Conservation (phyloP, 169 alveolate genomes). For the Babesia bovis region DNA sequence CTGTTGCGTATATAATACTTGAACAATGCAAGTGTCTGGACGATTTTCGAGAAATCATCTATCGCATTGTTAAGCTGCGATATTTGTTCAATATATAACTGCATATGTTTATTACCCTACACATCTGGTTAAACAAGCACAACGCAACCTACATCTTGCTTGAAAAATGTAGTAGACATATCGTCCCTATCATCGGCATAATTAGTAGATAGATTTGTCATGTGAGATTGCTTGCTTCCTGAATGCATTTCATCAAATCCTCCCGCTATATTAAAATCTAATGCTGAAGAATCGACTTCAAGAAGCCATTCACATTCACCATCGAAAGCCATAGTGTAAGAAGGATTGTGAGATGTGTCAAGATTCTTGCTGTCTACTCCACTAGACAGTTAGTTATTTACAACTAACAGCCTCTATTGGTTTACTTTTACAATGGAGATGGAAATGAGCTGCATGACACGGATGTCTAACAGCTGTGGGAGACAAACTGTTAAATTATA, state of each 20-base stretch:
- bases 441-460: background rate
- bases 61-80: constrained; percentile 52
- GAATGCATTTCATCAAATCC: background rate
- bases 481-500: background rate
- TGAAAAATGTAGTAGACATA: background rate
- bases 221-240: background rate
- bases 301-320: constrained; percentile 33
- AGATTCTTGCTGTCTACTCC: background rate
- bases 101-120: constrained; percentile 43
- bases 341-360: background rate
- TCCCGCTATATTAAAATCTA: background rate
- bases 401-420: background rate
- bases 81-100: constrained; percentile 27
- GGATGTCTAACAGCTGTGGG: background rate
- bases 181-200: constrained; percentile 16
- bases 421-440: background rate
- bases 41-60: constrained; percentile 65
- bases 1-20: constrained; percentile 62
- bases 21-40: constrained; percentile 64
- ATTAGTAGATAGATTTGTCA: constrained; percentile 24
- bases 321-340: constrained; percentile 10
- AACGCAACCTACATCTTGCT: constrained; percentile 18
- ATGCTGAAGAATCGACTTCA: constrained; percentile 14
- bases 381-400: background rate
- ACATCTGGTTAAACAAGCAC: background rate